Evolutionary conservation across 257 asterid genomes (phyloP).

Genomic region (Paraleonurus japonicus): DNA sequence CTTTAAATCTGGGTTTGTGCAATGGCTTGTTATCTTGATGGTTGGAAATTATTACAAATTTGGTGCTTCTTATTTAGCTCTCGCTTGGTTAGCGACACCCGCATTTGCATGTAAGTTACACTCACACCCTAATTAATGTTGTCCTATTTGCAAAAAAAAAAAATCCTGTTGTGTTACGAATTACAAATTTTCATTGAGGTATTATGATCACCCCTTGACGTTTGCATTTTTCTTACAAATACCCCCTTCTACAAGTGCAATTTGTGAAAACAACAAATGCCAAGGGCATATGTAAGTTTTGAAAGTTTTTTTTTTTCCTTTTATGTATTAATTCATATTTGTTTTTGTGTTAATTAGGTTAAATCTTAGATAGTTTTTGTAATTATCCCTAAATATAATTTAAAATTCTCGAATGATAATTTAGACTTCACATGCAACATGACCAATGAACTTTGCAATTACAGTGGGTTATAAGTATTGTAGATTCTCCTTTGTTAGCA

Average conservation of each 20-base stretch:
- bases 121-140: conserved; percentile 6
- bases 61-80: conserved; percentile 79
- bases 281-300: no score
- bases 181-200: not conserved
- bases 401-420: not conserved
- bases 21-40: conserved; percentile 72
- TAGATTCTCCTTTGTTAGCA: not conserved
- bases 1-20: conserved; percentile 75
- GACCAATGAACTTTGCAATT: not conserved
- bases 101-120: conserved; percentile 93
- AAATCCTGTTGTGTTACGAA: not conserved
- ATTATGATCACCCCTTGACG: not conserved
- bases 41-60: conserved; percentile 69
- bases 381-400: not conserved
- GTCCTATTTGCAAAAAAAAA: not conserved
- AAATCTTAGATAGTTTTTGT: not conserved
- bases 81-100: conserved; percentile 82
- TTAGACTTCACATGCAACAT: not conserved
- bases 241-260: not conserved
- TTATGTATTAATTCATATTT: not conserved
- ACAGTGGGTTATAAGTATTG: not conserved
- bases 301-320: no score
- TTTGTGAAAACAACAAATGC: no score
- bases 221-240: not conserved
- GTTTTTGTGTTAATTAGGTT: not conserved